Base-by-base conservation (phyloP, 495 filamentous ascomycete genomes). In the Pseudotulostoma volvatum region DNA sequence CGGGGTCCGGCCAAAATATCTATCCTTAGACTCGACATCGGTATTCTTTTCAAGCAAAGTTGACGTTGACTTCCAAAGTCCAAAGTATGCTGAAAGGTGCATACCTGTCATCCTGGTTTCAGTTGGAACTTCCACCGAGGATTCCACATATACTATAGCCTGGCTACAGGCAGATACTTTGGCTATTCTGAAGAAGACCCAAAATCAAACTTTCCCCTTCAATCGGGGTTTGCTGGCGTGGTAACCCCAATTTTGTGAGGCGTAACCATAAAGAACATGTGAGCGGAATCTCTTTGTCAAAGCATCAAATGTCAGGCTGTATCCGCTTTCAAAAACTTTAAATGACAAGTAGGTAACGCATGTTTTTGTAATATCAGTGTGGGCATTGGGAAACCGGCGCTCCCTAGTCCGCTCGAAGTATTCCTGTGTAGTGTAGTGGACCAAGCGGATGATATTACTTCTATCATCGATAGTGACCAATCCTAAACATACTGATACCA, bases 351-450 rank as follows among this genome's bases (percentile, higher is more conserved):
- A 51, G 1, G 45, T 47, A 3, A 54, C 3, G 18, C 49, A 56
- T 11, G 18, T 35, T 3, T 9, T 39, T 0, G 17, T 33, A 14
- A 54, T 48, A 2, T 37, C 4, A 16, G 5, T 1, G 23, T 47
- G 43, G 0, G 41, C 40, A 20, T 47, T 14, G 9, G 49, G 47
- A 40, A 47, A 49, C 41, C 36, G 43, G 1, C 7, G 18, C 18
- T 15, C 17, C 37, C 44, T 47, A 13, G 45, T 63, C 11, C 38
- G 33, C 15, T 53, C 38, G 18, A 60, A 49, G 45, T 70, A 76
- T 36, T 73, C 61, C 33, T 76, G 56, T 0, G 67, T 59, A 1
- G 71, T 76, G 37, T 68, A 69, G 49, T 76, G 72, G 17, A 67
- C 62, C 16, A 76, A 49, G 9, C 57, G 60, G 38, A 73, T 49